phyloP scores from a whole-genome alignment of 169 alveolate genomes.

The Eimeria zaria region DNA sequence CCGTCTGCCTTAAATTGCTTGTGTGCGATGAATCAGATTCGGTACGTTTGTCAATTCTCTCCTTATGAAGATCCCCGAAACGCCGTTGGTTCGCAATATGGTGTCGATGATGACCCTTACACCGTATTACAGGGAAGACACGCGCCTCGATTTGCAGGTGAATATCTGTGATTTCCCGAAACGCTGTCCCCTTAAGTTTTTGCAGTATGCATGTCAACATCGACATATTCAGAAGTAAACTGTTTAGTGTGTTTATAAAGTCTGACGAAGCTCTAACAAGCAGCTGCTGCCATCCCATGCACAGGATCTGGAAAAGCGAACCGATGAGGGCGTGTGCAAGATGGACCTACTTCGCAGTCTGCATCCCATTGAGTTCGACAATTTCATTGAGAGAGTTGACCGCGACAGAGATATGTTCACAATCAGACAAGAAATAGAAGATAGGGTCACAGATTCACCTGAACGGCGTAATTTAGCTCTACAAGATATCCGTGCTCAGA shows the following conservation, averaged over 20 bases:
- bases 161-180: not conserved
- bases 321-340: conserved; percentile 84
- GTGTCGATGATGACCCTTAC: conserved; percentile 81
- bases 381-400: conserved; percentile 81
- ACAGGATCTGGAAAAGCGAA: conserved; percentile 76
- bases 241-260: not conserved
- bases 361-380: conserved; percentile 74
- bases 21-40: not conserved
- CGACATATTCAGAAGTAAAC: not conserved
- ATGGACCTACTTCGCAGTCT: conserved; percentile 82
- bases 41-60: conserved; percentile 68
- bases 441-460: conserved; percentile 80
- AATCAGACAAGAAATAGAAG: conserved; percentile 74
- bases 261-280: too few relatives aligned
- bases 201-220: too few relatives aligned
- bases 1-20: not conserved
- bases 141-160: conserved; percentile 76
- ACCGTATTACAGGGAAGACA: conserved; percentile 81
- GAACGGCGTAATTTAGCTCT: conserved; percentile 62
- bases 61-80: conserved; percentile 82
- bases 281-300: not conserved
- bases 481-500: conserved; percentile 63
- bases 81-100: conserved; percentile 73
- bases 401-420: conserved; percentile 83
- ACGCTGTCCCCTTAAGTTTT: not conserved